Conservation (phyloP, 2,329 filamentous ascomycete genomes). For the Verticillium tricorpus region DNA sequence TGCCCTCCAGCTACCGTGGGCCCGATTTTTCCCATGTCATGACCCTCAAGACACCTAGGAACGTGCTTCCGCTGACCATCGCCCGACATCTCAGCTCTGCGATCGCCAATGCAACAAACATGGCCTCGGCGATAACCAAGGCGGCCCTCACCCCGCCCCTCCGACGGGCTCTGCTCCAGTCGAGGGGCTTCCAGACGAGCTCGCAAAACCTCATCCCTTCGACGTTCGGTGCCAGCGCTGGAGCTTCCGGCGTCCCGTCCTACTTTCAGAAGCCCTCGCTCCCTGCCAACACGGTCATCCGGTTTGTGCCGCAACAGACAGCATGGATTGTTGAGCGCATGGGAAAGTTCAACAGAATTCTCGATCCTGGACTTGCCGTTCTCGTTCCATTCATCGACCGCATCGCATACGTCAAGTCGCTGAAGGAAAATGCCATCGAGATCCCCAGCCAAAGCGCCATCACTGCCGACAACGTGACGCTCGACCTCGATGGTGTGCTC, state of each 20-base stretch:
- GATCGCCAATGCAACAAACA: constrained; percentile 12
- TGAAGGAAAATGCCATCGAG: constrained; percentile 95
- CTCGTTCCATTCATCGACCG: constrained; percentile 88
- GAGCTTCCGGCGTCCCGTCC: constrained; percentile 51
- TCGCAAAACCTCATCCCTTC: constrained; percentile 8
- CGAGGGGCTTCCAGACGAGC: constrained; percentile 11
- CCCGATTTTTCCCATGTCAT: neutral
- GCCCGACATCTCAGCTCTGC: neutral
- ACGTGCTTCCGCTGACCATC: neutral
- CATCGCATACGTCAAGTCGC: constrained; percentile 94
- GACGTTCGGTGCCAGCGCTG: constrained; percentile 19
- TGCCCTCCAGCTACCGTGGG: neutral
- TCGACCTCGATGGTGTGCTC: constrained; percentile 91
- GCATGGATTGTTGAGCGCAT: constrained; percentile 99
- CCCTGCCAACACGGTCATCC: constrained; percentile 89
- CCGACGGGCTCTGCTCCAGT: constrained; percentile 10
- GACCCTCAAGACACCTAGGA: neutral
- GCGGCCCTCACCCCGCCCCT: constrained; percentile 13
- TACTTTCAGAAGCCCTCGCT: constrained; percentile 75
- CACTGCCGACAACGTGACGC: constrained; percentile 95
- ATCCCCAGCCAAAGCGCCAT: constrained; percentile 98
- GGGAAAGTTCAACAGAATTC: constrained; percentile 92
- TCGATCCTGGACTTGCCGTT: constrained; percentile 86
- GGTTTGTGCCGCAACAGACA: constrained; percentile 98
- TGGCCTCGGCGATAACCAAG: constrained; percentile 15